Evolutionary conservation across 306 rosid species (phyloP).

Genomic region (Boehmeria nivea): DNA sequence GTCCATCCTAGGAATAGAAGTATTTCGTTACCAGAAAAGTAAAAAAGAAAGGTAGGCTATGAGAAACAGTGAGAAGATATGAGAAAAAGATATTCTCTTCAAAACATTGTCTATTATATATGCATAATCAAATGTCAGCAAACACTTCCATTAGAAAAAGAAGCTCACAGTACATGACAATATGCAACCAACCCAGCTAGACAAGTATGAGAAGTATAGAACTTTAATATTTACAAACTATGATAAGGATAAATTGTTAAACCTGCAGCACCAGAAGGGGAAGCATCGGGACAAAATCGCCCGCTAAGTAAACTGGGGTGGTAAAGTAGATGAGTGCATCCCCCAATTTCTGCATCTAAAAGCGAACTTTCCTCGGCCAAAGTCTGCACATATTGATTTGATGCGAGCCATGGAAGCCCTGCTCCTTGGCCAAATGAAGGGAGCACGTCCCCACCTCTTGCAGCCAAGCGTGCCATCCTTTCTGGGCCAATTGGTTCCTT

Average conservation of each 20-base stretch:
- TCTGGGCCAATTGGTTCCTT: constrained; percentile 92
- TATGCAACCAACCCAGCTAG: background rate
- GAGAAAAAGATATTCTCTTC: background rate
- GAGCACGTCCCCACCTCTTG: constrained; percentile 84
- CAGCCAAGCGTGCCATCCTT: constrained; percentile 80
- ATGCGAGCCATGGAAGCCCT: constrained; percentile 86
- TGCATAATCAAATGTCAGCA: background rate
- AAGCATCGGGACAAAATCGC: constrained; percentile 97
- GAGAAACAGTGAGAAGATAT: background rate
- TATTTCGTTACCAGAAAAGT: too few relatives aligned
- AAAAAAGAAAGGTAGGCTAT: too few relatives aligned
- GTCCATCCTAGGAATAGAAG: background rate
- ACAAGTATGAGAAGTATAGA: background rate
- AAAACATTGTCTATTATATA: background rate
- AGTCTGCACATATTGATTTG: constrained; percentile 53
- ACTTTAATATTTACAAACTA: background rate
- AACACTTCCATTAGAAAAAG: background rate
- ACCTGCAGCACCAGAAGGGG: constrained; percentile 96
- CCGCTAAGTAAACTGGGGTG: constrained; percentile 92
- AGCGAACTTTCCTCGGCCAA: constrained; percentile 77
- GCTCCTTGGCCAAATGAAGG: constrained; percentile 96
- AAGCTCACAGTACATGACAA: background rate
- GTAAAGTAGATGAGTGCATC: constrained; percentile 83
- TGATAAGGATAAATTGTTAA: constrained; percentile 23
- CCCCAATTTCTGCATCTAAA: constrained; percentile 91